Evolutionary conservation across 306 rosid species (phyloP).

Genomic region (Morella rubra): DNA sequence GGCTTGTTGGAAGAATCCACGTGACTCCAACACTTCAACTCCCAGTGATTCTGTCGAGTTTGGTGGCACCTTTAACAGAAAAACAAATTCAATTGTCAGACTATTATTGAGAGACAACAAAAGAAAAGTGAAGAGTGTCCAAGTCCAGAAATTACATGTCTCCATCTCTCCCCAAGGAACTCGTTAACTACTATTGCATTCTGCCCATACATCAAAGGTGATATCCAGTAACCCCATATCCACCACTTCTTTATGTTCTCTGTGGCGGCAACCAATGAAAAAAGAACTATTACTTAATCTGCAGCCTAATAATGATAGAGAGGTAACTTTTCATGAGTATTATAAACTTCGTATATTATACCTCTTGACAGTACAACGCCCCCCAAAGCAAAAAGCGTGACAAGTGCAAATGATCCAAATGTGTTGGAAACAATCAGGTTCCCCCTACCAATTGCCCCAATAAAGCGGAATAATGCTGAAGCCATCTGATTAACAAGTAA

Average conservation of each 20-base stretch:
- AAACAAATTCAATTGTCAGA: neutral
- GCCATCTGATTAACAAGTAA: constrained; percentile 55
- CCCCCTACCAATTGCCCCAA: constrained; percentile 48
- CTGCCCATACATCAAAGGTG: constrained; percentile 61
- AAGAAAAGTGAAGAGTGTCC: constrained; percentile 9
- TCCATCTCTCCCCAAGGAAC: constrained; percentile 61
- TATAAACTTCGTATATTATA: constrained; percentile 15
- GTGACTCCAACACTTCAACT: constrained; percentile 41
- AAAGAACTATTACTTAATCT: constrained; percentile 17
- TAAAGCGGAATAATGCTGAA: constrained; percentile 54
- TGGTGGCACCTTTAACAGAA: constrained; percentile 29
- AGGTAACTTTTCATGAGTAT: neutral
- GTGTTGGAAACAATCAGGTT: constrained; percentile 54
- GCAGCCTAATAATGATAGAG: neutral
- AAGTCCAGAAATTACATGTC: constrained; percentile 38
- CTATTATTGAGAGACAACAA: neutral
- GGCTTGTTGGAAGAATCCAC: constrained; percentile 42
- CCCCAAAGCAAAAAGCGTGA: constrained; percentile 45
- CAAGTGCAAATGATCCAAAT: constrained; percentile 54
- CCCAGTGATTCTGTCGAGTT: constrained; percentile 41
- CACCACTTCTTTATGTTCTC: constrained; percentile 55
- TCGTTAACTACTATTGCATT: constrained; percentile 57
- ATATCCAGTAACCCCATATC: constrained; percentile 60
- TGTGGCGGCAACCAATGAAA: constrained; percentile 32
- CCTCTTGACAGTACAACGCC: constrained; percentile 78